A percentile compares a stretch with the other conserved stretches of the same genome.
These are phyloP conservation scores for Acanthamoeba royreba DNA, from an alignment of 208 protist species.

Conservation along the genomic window DNA sequence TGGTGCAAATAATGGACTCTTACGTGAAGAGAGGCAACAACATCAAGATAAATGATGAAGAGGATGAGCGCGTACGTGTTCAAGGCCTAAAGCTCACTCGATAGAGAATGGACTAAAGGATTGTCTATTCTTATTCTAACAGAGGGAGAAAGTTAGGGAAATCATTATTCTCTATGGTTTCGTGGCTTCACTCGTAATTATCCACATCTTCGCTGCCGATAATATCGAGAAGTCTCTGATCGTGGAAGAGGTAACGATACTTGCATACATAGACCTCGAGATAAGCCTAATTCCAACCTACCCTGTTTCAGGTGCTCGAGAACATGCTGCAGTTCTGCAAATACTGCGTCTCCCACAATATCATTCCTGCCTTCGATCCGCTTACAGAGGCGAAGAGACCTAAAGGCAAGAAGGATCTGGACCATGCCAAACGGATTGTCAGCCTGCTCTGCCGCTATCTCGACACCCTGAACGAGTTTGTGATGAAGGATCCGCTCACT, in stretches of 20 bases:
- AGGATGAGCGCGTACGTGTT: background rate
- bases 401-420: background rate
- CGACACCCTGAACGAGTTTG: slow-evolving; percentile 20
- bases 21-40: slow-evolving; percentile 14
- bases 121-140: background rate
- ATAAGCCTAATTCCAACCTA: background rate
- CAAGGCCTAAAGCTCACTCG: too few relatives aligned
- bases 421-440: background rate
- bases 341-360: background rate
- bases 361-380: slow-evolving; percentile 32
- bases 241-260: background rate
- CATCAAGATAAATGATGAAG: background rate
- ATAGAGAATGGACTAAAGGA: too few relatives aligned
- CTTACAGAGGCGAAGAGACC: background rate
- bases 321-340: slow-evolving; percentile 40
- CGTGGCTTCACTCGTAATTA: background rate
- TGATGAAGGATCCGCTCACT: background rate
- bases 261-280: background rate
- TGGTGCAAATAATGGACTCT: background rate
- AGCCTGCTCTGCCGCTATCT: background rate
- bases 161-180: background rate
- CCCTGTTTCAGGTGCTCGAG: background rate
- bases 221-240: slow-evolving; percentile 18
- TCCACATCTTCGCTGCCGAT: background rate
- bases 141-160: background rate